These are phyloP conservation scores for Cryptococcus jaspeensis DNA, from an alignment of 1,284 basidiomycete species.

Conservation along the genomic window DNA sequence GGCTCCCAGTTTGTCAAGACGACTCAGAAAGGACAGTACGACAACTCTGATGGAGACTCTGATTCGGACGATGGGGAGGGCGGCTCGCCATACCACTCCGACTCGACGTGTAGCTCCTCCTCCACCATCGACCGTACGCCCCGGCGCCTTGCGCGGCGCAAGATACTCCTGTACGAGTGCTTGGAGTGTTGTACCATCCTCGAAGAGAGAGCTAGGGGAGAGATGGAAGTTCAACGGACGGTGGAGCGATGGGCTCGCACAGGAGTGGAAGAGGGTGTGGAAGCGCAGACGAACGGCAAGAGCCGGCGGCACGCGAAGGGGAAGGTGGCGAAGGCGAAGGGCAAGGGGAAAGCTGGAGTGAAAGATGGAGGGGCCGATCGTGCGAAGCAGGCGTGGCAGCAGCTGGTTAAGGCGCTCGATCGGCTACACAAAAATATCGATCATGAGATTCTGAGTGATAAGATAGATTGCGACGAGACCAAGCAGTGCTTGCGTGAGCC, in stretches of 20 bases:
- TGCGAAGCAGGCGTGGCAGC: not conserved
- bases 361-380: no score
- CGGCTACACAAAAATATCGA: not conserved
- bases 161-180: not conserved
- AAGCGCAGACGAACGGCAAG: no score
- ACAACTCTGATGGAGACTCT: not conserved
- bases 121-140: not conserved
- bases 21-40: no score
- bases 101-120: not conserved
- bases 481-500: not conserved
- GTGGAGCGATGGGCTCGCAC: no score
- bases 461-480: not conserved
- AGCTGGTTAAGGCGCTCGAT: not conserved
- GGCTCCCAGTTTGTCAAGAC: no score
- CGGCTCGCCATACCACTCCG: not conserved
- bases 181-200: no score
- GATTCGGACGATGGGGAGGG: not conserved
- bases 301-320: not conserved
- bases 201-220: no score
- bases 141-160: not conserved
- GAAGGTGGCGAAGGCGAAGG: not conserved
- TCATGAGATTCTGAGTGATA: not conserved
- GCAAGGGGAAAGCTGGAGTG: not conserved
- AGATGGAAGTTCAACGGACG: no score
- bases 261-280: no score